Conservation (phyloP, 495 filamentous ascomycete species). For the Aspergillus kassunensis region DNA sequence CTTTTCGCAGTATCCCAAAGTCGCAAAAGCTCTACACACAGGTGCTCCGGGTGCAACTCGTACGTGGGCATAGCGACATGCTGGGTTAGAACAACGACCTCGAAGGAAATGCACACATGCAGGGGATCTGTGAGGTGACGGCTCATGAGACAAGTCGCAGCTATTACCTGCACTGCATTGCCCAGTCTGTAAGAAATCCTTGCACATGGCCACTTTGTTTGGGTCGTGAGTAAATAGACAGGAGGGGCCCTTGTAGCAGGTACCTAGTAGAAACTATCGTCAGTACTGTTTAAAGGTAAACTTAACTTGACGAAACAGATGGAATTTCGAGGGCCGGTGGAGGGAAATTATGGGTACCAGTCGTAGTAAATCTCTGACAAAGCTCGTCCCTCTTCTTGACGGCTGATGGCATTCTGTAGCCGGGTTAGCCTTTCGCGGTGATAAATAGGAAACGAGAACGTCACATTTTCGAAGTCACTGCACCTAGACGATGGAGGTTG, state of each 20-base stretch:
- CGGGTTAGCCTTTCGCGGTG: slow-evolving; percentile 21
- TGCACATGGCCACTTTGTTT: slow-evolving; percentile 87
- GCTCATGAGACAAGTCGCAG: slow-evolving; percentile 92
- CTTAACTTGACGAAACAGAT: slow-evolving; percentile 5
- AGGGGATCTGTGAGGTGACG: slow-evolving; percentile 79
- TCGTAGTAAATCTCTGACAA: slow-evolving; percentile 87
- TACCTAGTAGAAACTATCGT: slow-evolving; percentile 54
- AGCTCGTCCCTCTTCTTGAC: slow-evolving; percentile 70
- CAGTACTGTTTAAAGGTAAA: slow-evolving; percentile 6
- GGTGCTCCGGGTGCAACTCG: slow-evolving; percentile 74
- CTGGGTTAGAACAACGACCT: slow-evolving; percentile 82
- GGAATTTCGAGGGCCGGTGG: background rate
- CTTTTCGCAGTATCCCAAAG: slow-evolving; percentile 85
- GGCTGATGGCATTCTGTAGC: slow-evolving; percentile 39
- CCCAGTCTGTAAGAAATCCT: slow-evolving; percentile 74
- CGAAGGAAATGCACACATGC: slow-evolving; percentile 86
- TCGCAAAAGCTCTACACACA: slow-evolving; percentile 81
- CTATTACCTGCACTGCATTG: slow-evolving; percentile 72
- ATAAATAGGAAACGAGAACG: slow-evolving; percentile 3
- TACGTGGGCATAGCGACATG: slow-evolving; percentile 88
- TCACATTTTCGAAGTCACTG: slow-evolving; percentile 43
- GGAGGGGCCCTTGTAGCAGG: slow-evolving; percentile 70
- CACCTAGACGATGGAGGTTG: slow-evolving; percentile 70
- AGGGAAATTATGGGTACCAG: slow-evolving; percentile 60
- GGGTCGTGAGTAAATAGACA: slow-evolving; percentile 86